phyloP scores from a whole-genome alignment of 2,329 filamentous ascomycete species.

The Fusarium irregulare region DNA sequence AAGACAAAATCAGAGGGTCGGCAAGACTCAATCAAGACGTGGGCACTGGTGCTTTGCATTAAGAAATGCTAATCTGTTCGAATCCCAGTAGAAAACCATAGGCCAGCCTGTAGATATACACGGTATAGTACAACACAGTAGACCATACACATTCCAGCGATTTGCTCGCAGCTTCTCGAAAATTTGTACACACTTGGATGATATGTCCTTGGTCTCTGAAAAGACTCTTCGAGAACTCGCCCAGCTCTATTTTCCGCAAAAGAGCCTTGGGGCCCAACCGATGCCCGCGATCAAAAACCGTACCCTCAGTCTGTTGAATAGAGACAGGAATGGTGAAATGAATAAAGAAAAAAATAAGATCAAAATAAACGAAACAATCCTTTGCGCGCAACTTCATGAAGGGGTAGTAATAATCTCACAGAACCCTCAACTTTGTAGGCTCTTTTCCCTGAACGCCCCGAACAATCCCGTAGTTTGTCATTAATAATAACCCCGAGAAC shows the following conservation, averaged over 20 bases:
- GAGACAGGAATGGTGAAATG: slow-evolving; percentile 29
- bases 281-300: slow-evolving; percentile 19
- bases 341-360: slow-evolving; percentile 24
- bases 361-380: slow-evolving; percentile 33
- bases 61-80: slow-evolving; percentile 3
- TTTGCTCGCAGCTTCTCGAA: slow-evolving; percentile 15
- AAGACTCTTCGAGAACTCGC: slow-evolving; percentile 28
- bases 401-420: slow-evolving; percentile 41
- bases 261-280: not conserved
- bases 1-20: not conserved
- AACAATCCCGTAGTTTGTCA: slow-evolving; percentile 46
- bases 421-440: slow-evolving; percentile 44
- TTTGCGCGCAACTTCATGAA: slow-evolving; percentile 45
- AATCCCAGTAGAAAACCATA: slow-evolving; percentile 6
- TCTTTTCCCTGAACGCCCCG: slow-evolving; percentile 46
- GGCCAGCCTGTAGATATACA: slow-evolving; percentile 33
- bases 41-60: slow-evolving; percentile 1
- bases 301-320: slow-evolving; percentile 25
- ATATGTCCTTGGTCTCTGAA: slow-evolving; percentile 19
- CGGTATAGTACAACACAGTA: slow-evolving; percentile 5
- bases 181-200: slow-evolving; percentile 31
- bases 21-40: not conserved
- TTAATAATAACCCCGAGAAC: slow-evolving; percentile 43
- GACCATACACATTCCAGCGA: slow-evolving; percentile 33
- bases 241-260: slow-evolving; percentile 26